A percentile compares a stretch with the other conserved stretches of the same genome.
Evolutionary conservation across 345 rosid species (phyloP).

Genomic region (Boechera divaricarpa): DNA sequence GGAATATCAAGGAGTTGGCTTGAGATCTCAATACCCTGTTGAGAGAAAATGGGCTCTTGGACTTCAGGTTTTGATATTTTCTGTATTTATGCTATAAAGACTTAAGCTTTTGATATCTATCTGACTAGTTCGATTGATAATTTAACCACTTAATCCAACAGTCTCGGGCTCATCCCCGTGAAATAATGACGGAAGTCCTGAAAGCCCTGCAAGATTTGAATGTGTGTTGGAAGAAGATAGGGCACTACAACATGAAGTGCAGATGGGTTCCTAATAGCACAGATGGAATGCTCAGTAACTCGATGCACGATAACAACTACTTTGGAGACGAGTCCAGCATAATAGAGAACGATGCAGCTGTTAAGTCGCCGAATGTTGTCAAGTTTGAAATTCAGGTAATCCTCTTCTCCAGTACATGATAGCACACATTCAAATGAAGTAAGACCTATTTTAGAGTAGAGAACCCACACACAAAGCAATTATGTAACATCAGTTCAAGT

Average conservation of each 20-base stretch:
- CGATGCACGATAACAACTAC: conserved; percentile 55
- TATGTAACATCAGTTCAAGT: no score
- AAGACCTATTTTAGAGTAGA: no score
- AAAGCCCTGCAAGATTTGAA: conserved; percentile 83
- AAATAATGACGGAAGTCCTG: conserved; percentile 87
- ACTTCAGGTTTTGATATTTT: conserved; percentile 66
- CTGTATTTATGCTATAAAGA: neutral
- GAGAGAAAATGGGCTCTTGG: conserved; percentile 97
- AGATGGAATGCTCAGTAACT: conserved; percentile 71
- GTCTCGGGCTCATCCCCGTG: conserved; percentile 92
- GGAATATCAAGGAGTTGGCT: conserved; percentile 76
- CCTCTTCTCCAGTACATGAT: conserved; percentile 23
- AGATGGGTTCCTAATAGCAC: conserved; percentile 69
- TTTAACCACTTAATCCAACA: conserved; percentile 34
- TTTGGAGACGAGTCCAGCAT: conserved; percentile 77
- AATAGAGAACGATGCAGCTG: conserved; percentile 57
- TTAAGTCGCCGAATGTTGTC: conserved; percentile 63
- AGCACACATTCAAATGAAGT: neutral
- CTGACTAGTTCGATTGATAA: conserved; percentile 21
- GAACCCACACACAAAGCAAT: no score
- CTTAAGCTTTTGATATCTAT: conserved; percentile 4
- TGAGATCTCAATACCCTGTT: conserved; percentile 61
- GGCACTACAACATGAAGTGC: conserved; percentile 96
- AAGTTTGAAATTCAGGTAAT: conserved; percentile 56
- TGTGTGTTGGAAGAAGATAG: conserved; percentile 95